Evolutionary conservation across 2,329 filamentous ascomycete species (phyloP), one percentile per base, ranked within the genome.

Genomic region (Hymenoscyphus albidus): DNA sequence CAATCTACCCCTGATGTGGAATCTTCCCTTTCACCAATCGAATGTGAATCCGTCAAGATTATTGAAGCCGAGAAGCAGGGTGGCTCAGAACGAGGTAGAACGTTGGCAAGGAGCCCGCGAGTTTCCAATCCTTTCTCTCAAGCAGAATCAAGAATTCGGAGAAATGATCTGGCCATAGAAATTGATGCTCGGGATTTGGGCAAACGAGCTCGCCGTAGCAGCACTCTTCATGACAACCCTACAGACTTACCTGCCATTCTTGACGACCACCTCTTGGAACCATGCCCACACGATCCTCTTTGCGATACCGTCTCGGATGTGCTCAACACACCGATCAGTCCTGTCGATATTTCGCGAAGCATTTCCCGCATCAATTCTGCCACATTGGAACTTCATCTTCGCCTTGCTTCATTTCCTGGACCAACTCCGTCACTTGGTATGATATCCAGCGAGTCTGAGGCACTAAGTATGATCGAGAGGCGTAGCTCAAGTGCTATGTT

Each of bases 221-320:
- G 66, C 59, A 74, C 71, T 3, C 69, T 72, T 44, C 70, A 71
- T 35, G 71, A 74, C 16, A 62, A 75, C 48, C 73, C 73, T 7
- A 63, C 58, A 2, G 71, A 73, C 66, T 68, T 67, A 14, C 64
- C 63, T 57, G 73, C 71, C 4, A 64, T 70, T 22, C 62, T 75
- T 2, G 74, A 75, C 31, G 73, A 75, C 56, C 60, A 68, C 18
- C 27, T 75, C 22, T 63, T 75, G 9, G 74, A 75, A 40, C 73
- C 74, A 27, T 71, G 70, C 31, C 70, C 70, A 40, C 64, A 68
- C 44, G 58, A 62, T n/a, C 62, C 62, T 22, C 59, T 71, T 12
- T 70, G 68, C 57, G 65, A 64, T 51, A 71, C 67, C 51, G 64
- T 75, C 1, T 72, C 69, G 0, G 71, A 73, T 51, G 63, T 72